Evolutionary conservation across 805 yeast species (phyloP), one percentile per base, ranked within the genome.

Genomic region (Spathaspora hagerdaliae): DNA sequence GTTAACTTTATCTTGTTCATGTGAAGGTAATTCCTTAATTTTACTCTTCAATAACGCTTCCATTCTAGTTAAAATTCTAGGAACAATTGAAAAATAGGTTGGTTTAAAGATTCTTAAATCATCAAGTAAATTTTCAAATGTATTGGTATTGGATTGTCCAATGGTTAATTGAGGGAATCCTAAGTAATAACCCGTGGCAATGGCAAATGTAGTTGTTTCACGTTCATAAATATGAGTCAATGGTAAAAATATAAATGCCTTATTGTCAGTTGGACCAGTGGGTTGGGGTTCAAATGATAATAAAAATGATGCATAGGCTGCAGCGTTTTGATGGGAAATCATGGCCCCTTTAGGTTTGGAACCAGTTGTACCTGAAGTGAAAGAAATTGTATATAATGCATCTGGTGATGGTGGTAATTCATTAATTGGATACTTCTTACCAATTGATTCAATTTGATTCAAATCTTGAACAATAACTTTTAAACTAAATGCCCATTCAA

Each of bases 331-430:
- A 36, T 61, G 65, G 13, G 58, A 47, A 50, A 84, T 67, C 29
- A 81, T 79, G 26, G 83, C 92, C 55, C 92, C 92, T 68, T 86
- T 87, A 50, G 92, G 88, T 44, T 63, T 55, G 37, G 82, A 77
- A 45, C 94, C 91, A n/a, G 87, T 81, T 19, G 88, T 82, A 36
- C 79, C 75, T 6, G 87, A 84, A 39, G 77, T 67, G 47, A 74
- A 73, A 15, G 73, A 67, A 29, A 73, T 69, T 19, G 77, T 71
- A 51, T 62, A 69, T 24, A 63, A 49, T 10, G 73, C 51, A 10
- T 69, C 67, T 15, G 64, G 57, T 39, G 52, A 53, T 8, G 74
- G 73, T 24, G 61, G 58, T 13, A 62, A 53, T 41, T 54, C 56
- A 1, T 46, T 45, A 15, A 55, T 37, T 6, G 64, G 64, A 42